phyloP scores from a whole-genome alignment of 345 rosid genomes.

The Turritis glabra region DNA sequence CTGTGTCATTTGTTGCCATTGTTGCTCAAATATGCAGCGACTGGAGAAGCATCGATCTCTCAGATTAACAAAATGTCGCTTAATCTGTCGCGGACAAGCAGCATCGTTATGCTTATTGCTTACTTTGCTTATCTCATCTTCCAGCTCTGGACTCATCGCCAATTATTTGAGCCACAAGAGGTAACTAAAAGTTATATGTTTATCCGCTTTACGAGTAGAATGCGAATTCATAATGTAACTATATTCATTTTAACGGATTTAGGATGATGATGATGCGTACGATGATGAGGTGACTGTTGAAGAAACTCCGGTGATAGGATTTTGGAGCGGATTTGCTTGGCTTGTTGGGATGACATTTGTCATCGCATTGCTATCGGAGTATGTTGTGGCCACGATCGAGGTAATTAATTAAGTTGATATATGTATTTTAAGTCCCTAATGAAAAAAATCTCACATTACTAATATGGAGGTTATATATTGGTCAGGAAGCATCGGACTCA shows the following conservation, averaged over 20 bases:
- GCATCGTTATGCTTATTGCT: constrained; percentile 79
- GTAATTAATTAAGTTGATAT: constrained; percentile 33
- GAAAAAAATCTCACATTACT: neutral
- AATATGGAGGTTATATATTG: neutral
- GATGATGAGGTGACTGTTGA: constrained; percentile 45
- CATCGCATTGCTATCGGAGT: constrained; percentile 77
- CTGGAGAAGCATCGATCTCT: constrained; percentile 29
- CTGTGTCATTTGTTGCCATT: constrained; percentile 76
- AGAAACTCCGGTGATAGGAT: constrained; percentile 71
- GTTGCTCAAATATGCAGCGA: constrained; percentile 49
- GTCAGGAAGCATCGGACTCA: constrained; percentile 72
- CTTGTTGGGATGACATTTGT: constrained; percentile 77
- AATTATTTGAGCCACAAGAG: constrained; percentile 35
- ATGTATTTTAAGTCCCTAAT: neutral
- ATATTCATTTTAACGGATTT: neutral
- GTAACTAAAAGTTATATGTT: constrained; percentile 24
- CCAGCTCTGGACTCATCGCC: constrained; percentile 77
- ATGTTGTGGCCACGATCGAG: constrained; percentile 83
- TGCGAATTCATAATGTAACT: neutral
- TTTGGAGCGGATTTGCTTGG: constrained; percentile 85
- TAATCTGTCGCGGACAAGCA: constrained; percentile 71
- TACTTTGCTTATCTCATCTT: constrained; percentile 76
- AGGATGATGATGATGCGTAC: constrained; percentile 41
- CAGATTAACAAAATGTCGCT: constrained; percentile 48
- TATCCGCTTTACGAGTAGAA: neutral